phyloP scores from a whole-genome alignment of 306 rosid species.

The Aeschynomene evenia region DNA sequence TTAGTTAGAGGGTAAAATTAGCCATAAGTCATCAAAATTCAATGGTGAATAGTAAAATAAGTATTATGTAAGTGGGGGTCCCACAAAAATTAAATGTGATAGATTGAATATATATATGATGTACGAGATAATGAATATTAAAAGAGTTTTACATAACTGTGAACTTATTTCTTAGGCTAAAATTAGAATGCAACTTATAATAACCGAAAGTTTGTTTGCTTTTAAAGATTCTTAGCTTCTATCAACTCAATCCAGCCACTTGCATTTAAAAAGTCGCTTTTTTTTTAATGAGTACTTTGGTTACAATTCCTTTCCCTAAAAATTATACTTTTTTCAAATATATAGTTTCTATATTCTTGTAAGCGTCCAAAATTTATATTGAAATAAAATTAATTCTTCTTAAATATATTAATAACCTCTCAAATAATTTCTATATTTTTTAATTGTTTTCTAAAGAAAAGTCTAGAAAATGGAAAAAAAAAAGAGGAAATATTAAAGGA shows the following conservation, averaged over 20 bases:
- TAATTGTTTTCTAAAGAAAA: background rate
- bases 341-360: too few species aligned
- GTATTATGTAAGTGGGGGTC: too few species aligned
- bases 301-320: background rate
- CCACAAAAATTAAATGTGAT: too few species aligned
- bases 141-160: too few species aligned
- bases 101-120: too few species aligned
- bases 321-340: background rate
- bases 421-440: background rate
- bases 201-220: background rate
- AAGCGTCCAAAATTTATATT: too few species aligned
- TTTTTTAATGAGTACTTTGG: background rate
- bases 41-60: too few species aligned
- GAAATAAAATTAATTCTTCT: too few species aligned
- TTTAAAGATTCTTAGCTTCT: background rate
- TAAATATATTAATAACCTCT: background rate
- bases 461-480: background rate
- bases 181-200: background rate
- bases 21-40: too few species aligned
- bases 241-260: background rate
- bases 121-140: too few species aligned
- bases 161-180: background rate
- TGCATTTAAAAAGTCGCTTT: background rate
- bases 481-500: slow-evolving; percentile 2
- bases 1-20: too few species aligned